Evolutionary conservation across 768 basidiomycete species (phyloP).

Genomic region (Rhizopogon vulgaris): DNA sequence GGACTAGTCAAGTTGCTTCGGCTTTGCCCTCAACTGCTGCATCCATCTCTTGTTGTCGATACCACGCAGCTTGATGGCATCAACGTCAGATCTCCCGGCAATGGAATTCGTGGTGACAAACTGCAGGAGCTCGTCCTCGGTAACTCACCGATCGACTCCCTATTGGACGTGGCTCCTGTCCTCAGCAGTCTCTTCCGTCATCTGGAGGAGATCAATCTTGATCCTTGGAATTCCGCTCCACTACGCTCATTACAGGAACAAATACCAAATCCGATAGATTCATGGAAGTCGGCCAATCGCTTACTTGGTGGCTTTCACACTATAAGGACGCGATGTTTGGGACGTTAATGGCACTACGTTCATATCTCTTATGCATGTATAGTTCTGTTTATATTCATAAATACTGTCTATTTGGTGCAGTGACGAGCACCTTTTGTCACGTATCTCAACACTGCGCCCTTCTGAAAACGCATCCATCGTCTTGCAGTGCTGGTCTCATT

Average conservation of each 20-base stretch:
- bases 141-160: conserved; percentile 12
- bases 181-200: conserved; percentile 13
- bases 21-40: conserved; percentile 7
- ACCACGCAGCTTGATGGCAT: background rate
- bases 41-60: conserved; percentile 19
- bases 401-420: background rate
- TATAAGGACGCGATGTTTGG: background rate
- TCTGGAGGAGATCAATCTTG: conserved; percentile 15
- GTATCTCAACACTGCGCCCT: too few relatives aligned
- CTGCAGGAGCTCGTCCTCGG: conserved; percentile 12
- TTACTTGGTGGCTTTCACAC: background rate
- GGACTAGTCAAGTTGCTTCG: conserved; percentile 8
- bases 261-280: too few relatives aligned
- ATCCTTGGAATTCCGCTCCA: conserved; percentile 16
- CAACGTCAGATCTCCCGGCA: background rate
- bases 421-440: too few relatives aligned
- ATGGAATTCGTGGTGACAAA: background rate
- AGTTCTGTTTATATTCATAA: background rate
- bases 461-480: too few relatives aligned
- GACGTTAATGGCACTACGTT: background rate
- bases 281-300: background rate
- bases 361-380: background rate
- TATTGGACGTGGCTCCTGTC: conserved; percentile 7
- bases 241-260: conserved; percentile 5
- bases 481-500: too few relatives aligned